These are phyloP conservation scores for Globisporangium camurandrum DNA, from an alignment of 352 stramenopile species.

Conservation along the genomic window DNA sequence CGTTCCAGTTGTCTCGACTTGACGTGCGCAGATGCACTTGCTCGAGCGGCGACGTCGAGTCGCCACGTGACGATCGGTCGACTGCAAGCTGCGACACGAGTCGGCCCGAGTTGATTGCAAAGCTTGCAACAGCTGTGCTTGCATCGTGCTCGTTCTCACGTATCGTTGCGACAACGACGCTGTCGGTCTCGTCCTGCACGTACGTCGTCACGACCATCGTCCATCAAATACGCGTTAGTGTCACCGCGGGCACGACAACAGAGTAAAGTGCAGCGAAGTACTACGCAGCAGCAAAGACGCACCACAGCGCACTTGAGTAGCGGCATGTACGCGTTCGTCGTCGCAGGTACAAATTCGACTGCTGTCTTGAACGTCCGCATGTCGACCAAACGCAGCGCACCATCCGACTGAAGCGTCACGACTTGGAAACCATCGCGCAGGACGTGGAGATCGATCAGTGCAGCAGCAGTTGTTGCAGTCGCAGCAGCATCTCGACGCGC, in stretches of 20 bases:
- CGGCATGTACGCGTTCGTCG: conserved; percentile 21
- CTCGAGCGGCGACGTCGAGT: conserved; percentile 17
- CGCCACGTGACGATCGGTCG: neutral
- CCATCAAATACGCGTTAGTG: neutral
- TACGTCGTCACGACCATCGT: too few relatives aligned
- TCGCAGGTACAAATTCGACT: conserved; percentile 23
- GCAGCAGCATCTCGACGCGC: too few relatives aligned
- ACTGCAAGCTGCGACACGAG: conserved; percentile 14
- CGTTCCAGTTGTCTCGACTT: conserved; percentile 2
- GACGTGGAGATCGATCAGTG: conserved; percentile 30
- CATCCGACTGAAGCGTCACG: conserved; percentile 37
- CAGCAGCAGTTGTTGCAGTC: conserved; percentile 15
- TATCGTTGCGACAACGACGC: conserved; percentile 21
- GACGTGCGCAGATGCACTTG: conserved; percentile 31
- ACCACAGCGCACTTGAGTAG: conserved; percentile 25
- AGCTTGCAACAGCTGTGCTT: conserved; percentile 21
- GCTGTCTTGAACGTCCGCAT: conserved; percentile 29
- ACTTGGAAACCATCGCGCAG: conserved; percentile 29
- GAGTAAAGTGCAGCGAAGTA: too few relatives aligned
- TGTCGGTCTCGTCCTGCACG: conserved; percentile 19
- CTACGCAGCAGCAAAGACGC: too few relatives aligned
- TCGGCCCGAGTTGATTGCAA: conserved; percentile 19
- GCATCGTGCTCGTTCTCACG: conserved; percentile 9
- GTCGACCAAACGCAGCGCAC: conserved; percentile 37
- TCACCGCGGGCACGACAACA: neutral